Conservation (phyloP, 2,329 filamentous ascomycete genomes). For the Phyllosticta citriasiana region DNA sequence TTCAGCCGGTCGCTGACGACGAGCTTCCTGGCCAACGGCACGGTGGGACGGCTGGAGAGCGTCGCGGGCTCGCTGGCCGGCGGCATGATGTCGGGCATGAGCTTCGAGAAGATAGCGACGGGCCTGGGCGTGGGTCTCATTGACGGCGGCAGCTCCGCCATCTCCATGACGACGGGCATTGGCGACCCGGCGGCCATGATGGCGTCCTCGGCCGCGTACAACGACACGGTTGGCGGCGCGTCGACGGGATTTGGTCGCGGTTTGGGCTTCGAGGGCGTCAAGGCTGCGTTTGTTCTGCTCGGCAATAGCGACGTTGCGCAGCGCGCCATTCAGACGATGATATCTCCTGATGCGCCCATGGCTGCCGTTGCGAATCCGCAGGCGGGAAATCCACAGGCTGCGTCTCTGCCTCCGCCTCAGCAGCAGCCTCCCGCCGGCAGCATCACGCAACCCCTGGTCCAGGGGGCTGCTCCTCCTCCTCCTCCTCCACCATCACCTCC, state of each 20-base stretch:
- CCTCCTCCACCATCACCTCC: not conserved
- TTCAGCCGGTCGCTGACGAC: conserved; percentile 1
- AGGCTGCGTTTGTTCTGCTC: not conserved
- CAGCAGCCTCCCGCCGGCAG: not conserved
- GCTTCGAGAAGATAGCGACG: not conserved
- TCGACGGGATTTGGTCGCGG: conserved; percentile 4
- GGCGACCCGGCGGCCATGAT: not conserved
- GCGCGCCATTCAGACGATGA: not conserved
- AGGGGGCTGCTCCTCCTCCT: not conserved
- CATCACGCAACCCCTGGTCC: not conserved
- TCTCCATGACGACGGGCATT: not conserved
- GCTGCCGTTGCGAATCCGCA: not conserved
- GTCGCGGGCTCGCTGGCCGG: not conserved
- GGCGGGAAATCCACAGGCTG: not conserved
- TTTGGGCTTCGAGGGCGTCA: not conserved
- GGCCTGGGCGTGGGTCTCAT: conserved; percentile 3
- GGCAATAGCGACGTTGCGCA: not conserved
- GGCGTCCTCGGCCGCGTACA: not conserved
- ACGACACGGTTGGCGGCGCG: conserved; percentile 1
- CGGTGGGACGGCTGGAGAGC: not conserved
- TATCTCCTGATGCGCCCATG: not conserved
- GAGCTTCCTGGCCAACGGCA: conserved; percentile 2
- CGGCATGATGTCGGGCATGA: not conserved
- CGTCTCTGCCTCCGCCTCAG: not conserved
- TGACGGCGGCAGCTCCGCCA: not conserved